Conservation (phyloP, 108 stramenopile genomes). For the Cyclostephanos tholiformis region DNA sequence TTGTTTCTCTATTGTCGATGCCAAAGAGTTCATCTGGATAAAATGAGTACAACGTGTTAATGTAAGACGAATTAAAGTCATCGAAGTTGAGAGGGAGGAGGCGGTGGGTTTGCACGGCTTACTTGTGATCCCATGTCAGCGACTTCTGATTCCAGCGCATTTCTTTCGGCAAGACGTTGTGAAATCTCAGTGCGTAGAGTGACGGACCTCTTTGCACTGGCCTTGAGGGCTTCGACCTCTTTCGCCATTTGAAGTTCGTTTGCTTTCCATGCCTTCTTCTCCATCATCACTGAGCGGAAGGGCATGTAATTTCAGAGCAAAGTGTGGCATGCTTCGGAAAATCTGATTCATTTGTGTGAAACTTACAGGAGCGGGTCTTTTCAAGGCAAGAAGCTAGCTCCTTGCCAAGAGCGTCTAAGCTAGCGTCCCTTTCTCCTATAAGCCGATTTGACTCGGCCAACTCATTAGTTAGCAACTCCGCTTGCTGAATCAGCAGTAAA, state of each 20-base stretch:
- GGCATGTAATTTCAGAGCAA: not conserved
- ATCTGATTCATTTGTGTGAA: not conserved
- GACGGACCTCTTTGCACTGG: conserved; percentile 13
- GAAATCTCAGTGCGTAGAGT: conserved; percentile 21
- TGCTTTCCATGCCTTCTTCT: conserved; percentile 29
- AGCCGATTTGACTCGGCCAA: conserved; percentile 27
- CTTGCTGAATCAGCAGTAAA: conserved; percentile 28
- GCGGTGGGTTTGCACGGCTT: not conserved
- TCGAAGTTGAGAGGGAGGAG: too few relatives aligned
- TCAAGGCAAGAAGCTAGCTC: conserved; percentile 26
- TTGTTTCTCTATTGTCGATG: conserved; percentile 25
- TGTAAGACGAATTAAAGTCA: not conserved
- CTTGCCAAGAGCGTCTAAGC: conserved; percentile 22
- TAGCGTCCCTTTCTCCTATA: conserved; percentile 28
- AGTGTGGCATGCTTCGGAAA: not conserved
- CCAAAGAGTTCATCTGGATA: conserved; percentile 18
- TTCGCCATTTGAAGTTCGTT: conserved; percentile 17
- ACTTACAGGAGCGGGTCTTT: conserved; percentile 24
- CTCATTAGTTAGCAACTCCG: conserved; percentile 36
- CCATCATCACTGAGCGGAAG: conserved; percentile 24
- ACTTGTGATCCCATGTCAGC: conserved; percentile 21
- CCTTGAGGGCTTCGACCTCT: conserved; percentile 26
- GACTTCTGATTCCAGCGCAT: conserved; percentile 30
- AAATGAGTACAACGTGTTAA: not conserved
- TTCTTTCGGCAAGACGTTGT: conserved; percentile 21